phyloP scores from a whole-genome alignment of 257 asterid species.

The Gynochthodes officinalis region DNA sequence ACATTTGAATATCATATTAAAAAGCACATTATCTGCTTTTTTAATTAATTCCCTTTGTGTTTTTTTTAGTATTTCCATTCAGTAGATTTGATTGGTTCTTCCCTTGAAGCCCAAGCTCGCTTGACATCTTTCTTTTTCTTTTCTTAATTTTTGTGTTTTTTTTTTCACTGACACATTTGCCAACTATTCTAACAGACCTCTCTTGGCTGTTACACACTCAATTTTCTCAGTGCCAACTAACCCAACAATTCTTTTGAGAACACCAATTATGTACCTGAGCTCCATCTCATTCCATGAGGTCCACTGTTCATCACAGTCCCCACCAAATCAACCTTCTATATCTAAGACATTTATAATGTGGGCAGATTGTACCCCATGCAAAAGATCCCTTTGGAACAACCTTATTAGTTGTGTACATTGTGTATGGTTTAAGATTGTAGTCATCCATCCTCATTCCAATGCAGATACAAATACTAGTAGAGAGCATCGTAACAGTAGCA shows the following conservation, averaged over 20 bases:
- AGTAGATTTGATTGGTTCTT: conserved; percentile 57
- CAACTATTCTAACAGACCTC: conserved; percentile 57
- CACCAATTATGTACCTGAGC: conserved; percentile 35
- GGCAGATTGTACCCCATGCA: conserved; percentile 14
- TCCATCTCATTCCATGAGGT: conserved; percentile 29
- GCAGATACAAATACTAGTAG: too few relatives aligned
- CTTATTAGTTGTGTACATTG: conserved; percentile 20
- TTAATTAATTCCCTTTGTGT: conserved; percentile 13
- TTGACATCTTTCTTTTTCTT: conserved; percentile 22
- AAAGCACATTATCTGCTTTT: conserved; percentile 13
- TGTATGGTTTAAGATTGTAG: conserved; percentile 23
- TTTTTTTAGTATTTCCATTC: conserved; percentile 17
- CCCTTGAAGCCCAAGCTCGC: conserved; percentile 79
- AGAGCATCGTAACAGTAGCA: too few relatives aligned
- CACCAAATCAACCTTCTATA: conserved; percentile 23
- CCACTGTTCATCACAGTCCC: conserved; percentile 30
- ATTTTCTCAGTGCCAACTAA: conserved; percentile 60
- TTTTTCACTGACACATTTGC: conserved; percentile 81
- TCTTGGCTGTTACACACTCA: conserved; percentile 90
- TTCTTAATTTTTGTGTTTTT: background rate
- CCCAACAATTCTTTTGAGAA: conserved; percentile 48
- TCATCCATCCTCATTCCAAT: background rate
- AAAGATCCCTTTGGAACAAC: conserved; percentile 20
- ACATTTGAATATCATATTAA: conserved; percentile 10
- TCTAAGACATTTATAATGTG: conserved; percentile 16